A percentile compares a stretch with the other conserved stretches of the same genome.
Evolutionary conservation across 2,329 filamentous ascomycete species (phyloP).

Genomic region (Endothia cerciana): DNA sequence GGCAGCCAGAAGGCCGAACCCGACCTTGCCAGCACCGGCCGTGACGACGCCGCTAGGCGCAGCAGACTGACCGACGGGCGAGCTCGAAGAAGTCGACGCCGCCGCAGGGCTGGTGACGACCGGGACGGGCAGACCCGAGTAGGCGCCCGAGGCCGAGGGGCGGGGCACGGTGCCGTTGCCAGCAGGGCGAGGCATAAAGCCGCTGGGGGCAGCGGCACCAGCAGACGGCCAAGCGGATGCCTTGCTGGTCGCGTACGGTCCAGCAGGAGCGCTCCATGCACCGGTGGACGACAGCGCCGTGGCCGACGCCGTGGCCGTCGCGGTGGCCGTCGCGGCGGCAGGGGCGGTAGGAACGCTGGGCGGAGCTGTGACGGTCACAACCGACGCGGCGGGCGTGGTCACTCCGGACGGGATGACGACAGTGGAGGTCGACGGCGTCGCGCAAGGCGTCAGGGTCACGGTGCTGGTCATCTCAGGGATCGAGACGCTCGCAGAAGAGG

Average conservation of each 20-base stretch:
- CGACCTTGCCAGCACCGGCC: slow-evolving; percentile 26
- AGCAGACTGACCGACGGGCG: slow-evolving; percentile 2
- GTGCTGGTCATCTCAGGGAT: slow-evolving; percentile 24
- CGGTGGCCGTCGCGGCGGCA: slow-evolving; percentile 8
- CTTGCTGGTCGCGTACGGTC: slow-evolving; percentile 1
- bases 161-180: slow-evolving; percentile 25
- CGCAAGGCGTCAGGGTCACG: slow-evolving; percentile 26
- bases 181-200: slow-evolving; percentile 21
- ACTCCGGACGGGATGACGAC: slow-evolving; percentile 32
- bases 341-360: slow-evolving; percentile 18
- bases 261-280: slow-evolving; percentile 3
- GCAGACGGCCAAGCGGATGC: slow-evolving; percentile 2
- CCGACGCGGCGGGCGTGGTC: slow-evolving; percentile 30
- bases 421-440: slow-evolving; percentile 30
- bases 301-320: neutral
- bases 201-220: slow-evolving; percentile 24
- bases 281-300: slow-evolving; percentile 1
- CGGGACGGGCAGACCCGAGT: slow-evolving; percentile 6
- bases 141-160: slow-evolving; percentile 14
- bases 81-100: slow-evolving; percentile 11
- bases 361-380: slow-evolving; percentile 28
- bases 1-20: slow-evolving; percentile 28
- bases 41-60: slow-evolving; percentile 17
- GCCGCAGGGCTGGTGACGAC: slow-evolving; percentile 6
- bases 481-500: slow-evolving; percentile 7